Percentiles rank a stretch among this genome's conserved stretches.
phyloP scores from a whole-genome alignment of 2,329 filamentous ascomycete species.

The Penicillium sp. region DNA sequence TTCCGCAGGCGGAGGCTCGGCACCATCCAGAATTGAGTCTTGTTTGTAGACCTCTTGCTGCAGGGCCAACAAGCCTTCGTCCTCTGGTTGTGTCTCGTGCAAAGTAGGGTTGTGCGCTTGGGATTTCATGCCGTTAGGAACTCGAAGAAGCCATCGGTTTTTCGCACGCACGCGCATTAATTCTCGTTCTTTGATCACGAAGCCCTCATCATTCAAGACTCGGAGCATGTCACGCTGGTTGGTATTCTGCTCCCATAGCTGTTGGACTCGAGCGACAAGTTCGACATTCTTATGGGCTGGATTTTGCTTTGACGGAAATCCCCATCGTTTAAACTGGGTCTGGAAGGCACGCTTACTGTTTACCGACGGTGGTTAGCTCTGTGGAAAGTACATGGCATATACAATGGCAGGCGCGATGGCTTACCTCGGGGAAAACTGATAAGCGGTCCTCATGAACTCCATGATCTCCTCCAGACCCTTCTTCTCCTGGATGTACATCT shows the following conservation, averaged over 20 bases:
- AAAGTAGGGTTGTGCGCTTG: slow-evolving; percentile 31
- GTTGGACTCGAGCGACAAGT: slow-evolving; percentile 68
- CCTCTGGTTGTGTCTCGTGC: slow-evolving; percentile 30
- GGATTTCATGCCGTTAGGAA: slow-evolving; percentile 59
- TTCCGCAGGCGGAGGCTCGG: slow-evolving; percentile 26
- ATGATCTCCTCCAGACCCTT: slow-evolving; percentile 74
- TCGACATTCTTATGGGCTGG: slow-evolving; percentile 68
- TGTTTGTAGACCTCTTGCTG: slow-evolving; percentile 42
- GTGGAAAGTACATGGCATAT: neutral
- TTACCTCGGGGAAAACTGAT: slow-evolving; percentile 72
- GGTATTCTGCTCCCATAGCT: slow-evolving; percentile 76
- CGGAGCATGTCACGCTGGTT: slow-evolving; percentile 72
- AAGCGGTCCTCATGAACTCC: slow-evolving; percentile 64
- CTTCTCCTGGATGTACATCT: slow-evolving; percentile 75
- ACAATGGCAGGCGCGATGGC: slow-evolving; percentile 18
- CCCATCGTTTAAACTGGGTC: slow-evolving; percentile 75
- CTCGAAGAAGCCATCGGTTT: slow-evolving; percentile 67
- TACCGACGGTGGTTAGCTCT: neutral
- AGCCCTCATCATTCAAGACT: slow-evolving; percentile 70
- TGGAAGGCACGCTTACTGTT: slow-evolving; percentile 71
- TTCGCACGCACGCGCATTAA: slow-evolving; percentile 68
- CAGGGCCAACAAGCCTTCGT: slow-evolving; percentile 39
- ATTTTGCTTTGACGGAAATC: slow-evolving; percentile 73
- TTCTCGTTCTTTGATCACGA: slow-evolving; percentile 69
- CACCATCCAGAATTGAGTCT: slow-evolving; percentile 30